Percentiles rank a stretch among this genome's conserved stretches.
These are phyloP conservation scores for Papiliotrema flavescens DNA, from an alignment of 1,284 basidiomycete species.

Conservation along the genomic window DNA sequence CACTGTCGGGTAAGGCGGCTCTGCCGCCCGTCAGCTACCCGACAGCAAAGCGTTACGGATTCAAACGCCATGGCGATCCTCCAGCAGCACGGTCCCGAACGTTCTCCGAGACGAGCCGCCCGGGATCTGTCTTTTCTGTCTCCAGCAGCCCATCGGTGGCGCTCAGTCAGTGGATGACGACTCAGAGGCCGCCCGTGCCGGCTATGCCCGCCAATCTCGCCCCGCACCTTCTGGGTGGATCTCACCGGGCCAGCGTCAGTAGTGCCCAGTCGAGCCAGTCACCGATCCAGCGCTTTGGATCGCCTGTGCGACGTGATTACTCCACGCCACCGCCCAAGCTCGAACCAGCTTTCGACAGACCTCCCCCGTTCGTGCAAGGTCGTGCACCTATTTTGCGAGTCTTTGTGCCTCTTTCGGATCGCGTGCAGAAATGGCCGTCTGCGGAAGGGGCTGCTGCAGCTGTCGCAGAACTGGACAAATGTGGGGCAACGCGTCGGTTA, in stretches of 20 bases:
- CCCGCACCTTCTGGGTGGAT: conserved; percentile 16
- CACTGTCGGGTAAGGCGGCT: conserved; percentile 30
- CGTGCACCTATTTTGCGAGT: conserved; percentile 46
- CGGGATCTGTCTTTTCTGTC: conserved; percentile 44
- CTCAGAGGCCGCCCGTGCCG: background rate
- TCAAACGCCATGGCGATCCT: conserved; percentile 37
- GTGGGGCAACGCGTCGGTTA: conserved; percentile 43
- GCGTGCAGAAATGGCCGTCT: conserved; percentile 44
- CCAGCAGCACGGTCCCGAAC: conserved; percentile 17
- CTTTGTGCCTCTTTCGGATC: conserved; percentile 43
- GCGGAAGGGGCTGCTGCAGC: conserved; percentile 41
- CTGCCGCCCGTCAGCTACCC: conserved; percentile 46
- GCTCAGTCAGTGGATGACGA: background rate
- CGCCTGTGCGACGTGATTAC: conserved; percentile 17
- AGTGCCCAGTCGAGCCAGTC: conserved; percentile 27
- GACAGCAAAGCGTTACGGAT: conserved; percentile 46
- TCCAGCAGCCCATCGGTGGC: conserved; percentile 30
- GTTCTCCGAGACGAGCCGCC: conserved; percentile 37
- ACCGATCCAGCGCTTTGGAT: conserved; percentile 23
- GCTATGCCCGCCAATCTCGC: conserved; percentile 13
- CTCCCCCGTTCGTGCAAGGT: conserved; percentile 41
- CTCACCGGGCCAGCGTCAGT: conserved; percentile 28
- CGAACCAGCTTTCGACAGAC: conserved; percentile 46
- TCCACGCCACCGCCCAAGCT: conserved; percentile 13
- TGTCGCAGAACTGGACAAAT: conserved; percentile 45